phyloP scores from a whole-genome alignment of 2,329 filamentous ascomycete species.

The Sporothrix phasma region DNA sequence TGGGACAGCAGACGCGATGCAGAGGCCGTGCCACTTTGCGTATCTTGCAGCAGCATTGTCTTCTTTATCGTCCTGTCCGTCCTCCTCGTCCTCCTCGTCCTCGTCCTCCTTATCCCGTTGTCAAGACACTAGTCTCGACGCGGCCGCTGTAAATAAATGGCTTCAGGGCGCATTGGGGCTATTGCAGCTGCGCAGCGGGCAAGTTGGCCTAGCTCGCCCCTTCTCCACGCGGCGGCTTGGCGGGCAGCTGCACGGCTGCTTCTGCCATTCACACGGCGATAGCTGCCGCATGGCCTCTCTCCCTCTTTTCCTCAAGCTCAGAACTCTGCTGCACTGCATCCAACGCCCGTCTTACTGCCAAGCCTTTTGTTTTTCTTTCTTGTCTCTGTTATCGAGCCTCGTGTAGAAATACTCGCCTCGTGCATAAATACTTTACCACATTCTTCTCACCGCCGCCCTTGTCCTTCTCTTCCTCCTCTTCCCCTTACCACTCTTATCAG shows the following conservation, averaged over 20 bases:
- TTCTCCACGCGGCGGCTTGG: not conserved
- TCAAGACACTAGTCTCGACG: slow-evolving; percentile 6
- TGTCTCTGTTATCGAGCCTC: not conserved
- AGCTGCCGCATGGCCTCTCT: slow-evolving; percentile 4
- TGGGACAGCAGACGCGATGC: not conserved
- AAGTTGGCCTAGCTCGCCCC: slow-evolving; percentile 2
- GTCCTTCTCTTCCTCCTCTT: not conserved
- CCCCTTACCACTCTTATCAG: not conserved
- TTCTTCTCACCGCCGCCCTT: not conserved
- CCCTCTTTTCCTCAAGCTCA: not conserved
- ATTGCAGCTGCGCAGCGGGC: not conserved
- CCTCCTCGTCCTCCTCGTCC: no score
- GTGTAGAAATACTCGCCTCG: not conserved
- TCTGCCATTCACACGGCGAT: not conserved
- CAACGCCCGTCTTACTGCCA: not conserved
- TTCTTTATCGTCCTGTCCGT: not conserved
- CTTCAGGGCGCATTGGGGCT: not conserved
- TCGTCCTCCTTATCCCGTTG: not conserved
- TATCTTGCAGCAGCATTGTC: not conserved
- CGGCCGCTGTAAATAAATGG: slow-evolving; percentile 12
- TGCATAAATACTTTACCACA: not conserved
- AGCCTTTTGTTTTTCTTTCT: not conserved
- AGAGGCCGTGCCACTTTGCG: not conserved
- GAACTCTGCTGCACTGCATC: not conserved
- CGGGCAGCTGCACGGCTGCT: not conserved